Evolutionary conservation across 1,139 yeast genomes (phyloP).

Genomic region (Candida mesenterica): DNA sequence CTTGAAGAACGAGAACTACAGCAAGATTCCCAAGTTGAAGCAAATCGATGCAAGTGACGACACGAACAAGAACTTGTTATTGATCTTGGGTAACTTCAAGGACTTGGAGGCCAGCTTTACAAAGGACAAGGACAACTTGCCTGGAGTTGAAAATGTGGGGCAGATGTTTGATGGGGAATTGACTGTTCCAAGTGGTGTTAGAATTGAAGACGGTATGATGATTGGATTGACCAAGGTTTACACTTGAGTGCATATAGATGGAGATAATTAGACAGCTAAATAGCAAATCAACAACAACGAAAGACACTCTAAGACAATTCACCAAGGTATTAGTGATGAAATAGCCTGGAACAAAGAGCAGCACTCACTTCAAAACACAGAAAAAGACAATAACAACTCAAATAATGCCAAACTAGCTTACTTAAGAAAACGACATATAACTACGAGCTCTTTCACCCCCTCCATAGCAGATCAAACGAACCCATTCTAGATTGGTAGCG

Average conservation of each 20-base stretch:
- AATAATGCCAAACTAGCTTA: no score
- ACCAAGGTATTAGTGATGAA: background rate
- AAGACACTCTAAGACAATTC: background rate
- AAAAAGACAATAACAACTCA: no score
- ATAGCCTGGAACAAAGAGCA: background rate
- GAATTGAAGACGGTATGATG: slow-evolving; percentile 70
- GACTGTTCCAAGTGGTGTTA: slow-evolving; percentile 52
- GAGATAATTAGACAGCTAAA: background rate
- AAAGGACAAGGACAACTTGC: slow-evolving; percentile 45
- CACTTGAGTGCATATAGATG: no score
- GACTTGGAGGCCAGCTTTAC: slow-evolving; percentile 55
- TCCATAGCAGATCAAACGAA: no score
- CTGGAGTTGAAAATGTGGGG: slow-evolving; percentile 51
- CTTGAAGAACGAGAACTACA: slow-evolving; percentile 16
- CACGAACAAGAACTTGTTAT: slow-evolving; percentile 35
- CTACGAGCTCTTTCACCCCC: no score
- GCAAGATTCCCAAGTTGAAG: slow-evolving; percentile 14
- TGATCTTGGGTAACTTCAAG: slow-evolving; percentile 63
- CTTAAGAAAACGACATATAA: no score
- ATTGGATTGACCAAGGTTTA: slow-evolving; percentile 53
- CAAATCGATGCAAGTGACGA: slow-evolving; percentile 10
- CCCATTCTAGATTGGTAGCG: no score
- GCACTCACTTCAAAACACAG: no score
- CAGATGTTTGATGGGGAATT: slow-evolving; percentile 71
- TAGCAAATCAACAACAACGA: background rate